Evolutionary conservation across 2,329 filamentous ascomycete genomes (phyloP).

Genomic region (Parastagonospora avenae): DNA sequence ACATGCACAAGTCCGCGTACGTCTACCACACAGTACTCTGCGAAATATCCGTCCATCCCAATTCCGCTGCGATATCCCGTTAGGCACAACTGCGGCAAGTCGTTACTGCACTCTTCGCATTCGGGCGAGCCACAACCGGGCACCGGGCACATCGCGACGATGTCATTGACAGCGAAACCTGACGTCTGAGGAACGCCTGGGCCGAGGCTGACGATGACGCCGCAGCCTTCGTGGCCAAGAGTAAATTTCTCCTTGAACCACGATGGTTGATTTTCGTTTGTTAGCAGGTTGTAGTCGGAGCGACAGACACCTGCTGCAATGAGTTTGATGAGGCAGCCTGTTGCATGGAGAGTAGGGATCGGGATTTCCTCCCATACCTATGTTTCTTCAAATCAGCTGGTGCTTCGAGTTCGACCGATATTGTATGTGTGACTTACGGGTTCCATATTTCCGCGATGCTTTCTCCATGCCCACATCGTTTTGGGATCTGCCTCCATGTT

Average conservation of each 20-base stretch:
- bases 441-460: slow-evolving; percentile 26
- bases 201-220: slow-evolving; percentile 15
- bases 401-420: neutral
- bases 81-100: slow-evolving; percentile 18
- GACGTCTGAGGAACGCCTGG: slow-evolving; percentile 5
- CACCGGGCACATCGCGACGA: slow-evolving; percentile 21
- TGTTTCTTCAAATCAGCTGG: neutral
- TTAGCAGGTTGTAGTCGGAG: slow-evolving; percentile 26
- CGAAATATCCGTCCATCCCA: slow-evolving; percentile 23
- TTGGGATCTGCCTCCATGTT: slow-evolving; percentile 3
- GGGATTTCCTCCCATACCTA: slow-evolving; percentile 24
- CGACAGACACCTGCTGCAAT: slow-evolving; percentile 26
- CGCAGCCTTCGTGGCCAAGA: slow-evolving; percentile 27
- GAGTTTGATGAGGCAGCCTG: slow-evolving; percentile 20
- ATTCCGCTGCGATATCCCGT: slow-evolving; percentile 21
- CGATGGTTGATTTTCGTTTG: slow-evolving; percentile 24
- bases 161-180: slow-evolving; percentile 17
- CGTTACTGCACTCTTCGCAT: slow-evolving; percentile 20
- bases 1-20: slow-evolving; percentile 20
- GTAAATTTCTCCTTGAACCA: slow-evolving; percentile 25
- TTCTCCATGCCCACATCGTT: slow-evolving; percentile 27
- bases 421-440: slow-evolving; percentile 9
- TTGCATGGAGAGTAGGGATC: slow-evolving; percentile 12
- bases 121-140: slow-evolving; percentile 19
- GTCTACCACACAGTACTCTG: slow-evolving; percentile 20